Conservation (phyloP, 2,329 filamentous ascomycete genomes). For the Ascochyta viciae-villosae region DNA sequence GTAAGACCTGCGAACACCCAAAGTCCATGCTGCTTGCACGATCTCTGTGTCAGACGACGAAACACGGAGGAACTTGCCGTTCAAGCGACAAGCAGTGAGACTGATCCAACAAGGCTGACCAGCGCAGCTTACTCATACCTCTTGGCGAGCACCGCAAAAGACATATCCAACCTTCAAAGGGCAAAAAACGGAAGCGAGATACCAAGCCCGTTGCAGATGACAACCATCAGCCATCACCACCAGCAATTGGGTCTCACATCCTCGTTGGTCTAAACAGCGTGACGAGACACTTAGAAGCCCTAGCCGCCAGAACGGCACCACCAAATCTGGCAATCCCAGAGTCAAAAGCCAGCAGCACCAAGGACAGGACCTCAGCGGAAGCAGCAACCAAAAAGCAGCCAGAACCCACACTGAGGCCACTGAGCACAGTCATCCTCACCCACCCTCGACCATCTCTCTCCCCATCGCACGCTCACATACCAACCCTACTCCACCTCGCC, state of each 20-base stretch:
- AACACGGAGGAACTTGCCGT: background rate
- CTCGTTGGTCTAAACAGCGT: constrained; percentile 71
- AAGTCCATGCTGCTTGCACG: background rate
- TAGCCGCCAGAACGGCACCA: constrained; percentile 40
- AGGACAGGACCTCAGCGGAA: background rate
- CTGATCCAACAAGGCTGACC: constrained; percentile 7
- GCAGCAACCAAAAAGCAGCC: background rate
- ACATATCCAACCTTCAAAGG: constrained; percentile 65
- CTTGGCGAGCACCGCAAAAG: constrained; percentile 67
- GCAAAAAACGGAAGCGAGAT: constrained; percentile 62
- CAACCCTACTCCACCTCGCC: constrained; percentile 41
- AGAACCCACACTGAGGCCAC: constrained; percentile 1
- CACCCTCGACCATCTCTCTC: constrained; percentile 44
- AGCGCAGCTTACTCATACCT: constrained; percentile 66
- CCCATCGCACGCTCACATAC: constrained; percentile 44
- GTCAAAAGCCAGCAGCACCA: background rate
- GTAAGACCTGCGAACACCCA: constrained; percentile 24
- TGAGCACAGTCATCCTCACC: constrained; percentile 42
- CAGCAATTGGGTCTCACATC: constrained; percentile 60
- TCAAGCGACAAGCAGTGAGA: background rate
- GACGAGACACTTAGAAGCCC: constrained; percentile 63
- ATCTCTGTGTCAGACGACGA: background rate
- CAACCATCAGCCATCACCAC: constrained; percentile 52
- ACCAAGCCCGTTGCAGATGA: constrained; percentile 17
- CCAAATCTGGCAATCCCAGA: constrained; percentile 4